Percentiles rank a stretch among this genome's conserved stretches.
Evolutionary conservation across 2,329 filamentous ascomycete genomes (phyloP).

Genomic region (Beauveria brongniartii): DNA sequence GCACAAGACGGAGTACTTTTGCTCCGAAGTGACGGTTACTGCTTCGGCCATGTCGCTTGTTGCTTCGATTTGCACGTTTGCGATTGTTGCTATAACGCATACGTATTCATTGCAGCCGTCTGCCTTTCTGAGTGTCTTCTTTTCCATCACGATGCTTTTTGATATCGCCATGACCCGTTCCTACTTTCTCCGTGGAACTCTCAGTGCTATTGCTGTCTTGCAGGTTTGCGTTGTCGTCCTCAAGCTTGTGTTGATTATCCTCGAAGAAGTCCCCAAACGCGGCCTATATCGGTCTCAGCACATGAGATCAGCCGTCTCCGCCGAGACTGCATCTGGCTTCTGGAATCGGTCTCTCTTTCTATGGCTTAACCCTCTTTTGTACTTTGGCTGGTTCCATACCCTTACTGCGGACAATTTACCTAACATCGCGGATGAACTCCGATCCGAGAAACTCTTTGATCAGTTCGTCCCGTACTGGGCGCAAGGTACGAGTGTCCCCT

Average conservation of each 20-base stretch:
- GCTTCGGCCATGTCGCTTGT: background rate
- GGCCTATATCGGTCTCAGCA: background rate
- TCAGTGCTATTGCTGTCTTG: background rate
- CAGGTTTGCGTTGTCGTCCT: background rate
- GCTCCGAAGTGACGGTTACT: background rate
- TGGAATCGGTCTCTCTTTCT: background rate
- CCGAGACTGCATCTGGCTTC: background rate
- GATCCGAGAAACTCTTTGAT: background rate
- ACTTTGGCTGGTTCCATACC: background rate
- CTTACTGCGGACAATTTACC: background rate
- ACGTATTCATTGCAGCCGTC: background rate
- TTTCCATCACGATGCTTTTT: background rate
- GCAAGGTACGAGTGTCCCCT: background rate
- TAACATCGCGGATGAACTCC: background rate
- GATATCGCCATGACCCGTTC: background rate
- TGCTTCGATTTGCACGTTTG: background rate
- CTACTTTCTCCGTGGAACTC: background rate
- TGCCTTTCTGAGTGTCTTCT: background rate
- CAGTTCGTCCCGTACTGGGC: background rate
- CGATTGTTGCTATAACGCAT: background rate
- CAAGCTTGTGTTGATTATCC: background rate
- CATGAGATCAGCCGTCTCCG: background rate
- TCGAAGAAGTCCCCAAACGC: slow-evolving; percentile 3
- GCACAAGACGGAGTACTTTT: background rate
- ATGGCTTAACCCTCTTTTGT: background rate